A percentile compares a stretch with the other conserved stretches of the same genome.
Evolutionary conservation across 768 basidiomycete genomes (phyloP).

Genomic region (Sarcodon aspratus): DNA sequence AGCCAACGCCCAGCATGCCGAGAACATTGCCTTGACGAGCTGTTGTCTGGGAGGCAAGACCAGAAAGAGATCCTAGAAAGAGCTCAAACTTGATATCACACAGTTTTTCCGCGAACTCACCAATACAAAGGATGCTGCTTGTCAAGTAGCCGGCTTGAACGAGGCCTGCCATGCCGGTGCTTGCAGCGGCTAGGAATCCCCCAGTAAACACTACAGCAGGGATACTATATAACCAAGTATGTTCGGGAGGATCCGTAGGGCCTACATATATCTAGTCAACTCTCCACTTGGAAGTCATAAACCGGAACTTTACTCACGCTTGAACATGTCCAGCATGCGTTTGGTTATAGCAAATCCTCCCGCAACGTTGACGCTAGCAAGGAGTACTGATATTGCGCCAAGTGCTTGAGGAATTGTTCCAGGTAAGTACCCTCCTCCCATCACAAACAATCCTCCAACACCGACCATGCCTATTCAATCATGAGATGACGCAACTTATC

Average conservation of each 20-base stretch:
- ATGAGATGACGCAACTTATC: background rate
- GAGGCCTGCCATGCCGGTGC: conserved; percentile 75
- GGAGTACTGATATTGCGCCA: conserved; percentile 74
- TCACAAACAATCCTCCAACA: conserved; percentile 78
- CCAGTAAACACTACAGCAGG: conserved; percentile 78
- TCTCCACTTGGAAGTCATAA: background rate
- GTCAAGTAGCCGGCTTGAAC: conserved; percentile 84
- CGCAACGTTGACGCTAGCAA: conserved; percentile 81
- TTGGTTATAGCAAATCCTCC: conserved; percentile 87
- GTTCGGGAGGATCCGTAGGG: conserved; percentile 79
- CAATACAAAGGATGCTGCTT: conserved; percentile 80
- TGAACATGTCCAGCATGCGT: conserved; percentile 91
- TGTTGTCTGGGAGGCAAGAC: conserved; percentile 68
- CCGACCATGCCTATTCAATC: conserved; percentile 51
- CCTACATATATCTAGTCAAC: conserved; percentile 26
- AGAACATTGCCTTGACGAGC: conserved; percentile 83
- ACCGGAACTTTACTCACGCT: conserved; percentile 34
- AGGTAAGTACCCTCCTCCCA: conserved; percentile 82
- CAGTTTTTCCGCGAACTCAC: conserved; percentile 20
- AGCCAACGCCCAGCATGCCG: conserved; percentile 78
- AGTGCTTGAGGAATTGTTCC: conserved; percentile 71
- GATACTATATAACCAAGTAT: conserved; percentile 71
- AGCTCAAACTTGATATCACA: background rate
- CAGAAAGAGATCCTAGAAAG: conserved; percentile 59
- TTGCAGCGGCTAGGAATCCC: conserved; percentile 72